phyloP scores from a whole-genome alignment of 129 eudicot genomes.

The Oenanthe sinensis region DNA sequence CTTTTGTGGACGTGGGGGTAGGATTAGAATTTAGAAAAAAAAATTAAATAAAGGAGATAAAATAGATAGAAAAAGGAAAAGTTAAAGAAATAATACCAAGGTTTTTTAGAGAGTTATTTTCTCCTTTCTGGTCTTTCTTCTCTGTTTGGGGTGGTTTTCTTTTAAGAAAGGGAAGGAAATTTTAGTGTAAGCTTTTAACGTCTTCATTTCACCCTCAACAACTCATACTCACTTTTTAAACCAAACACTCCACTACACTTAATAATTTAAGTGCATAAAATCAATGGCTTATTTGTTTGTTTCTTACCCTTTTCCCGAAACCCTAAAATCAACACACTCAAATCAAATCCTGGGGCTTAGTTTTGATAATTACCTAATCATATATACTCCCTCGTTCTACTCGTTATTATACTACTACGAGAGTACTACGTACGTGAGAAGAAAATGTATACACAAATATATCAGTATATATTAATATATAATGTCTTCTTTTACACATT shows the following conservation, averaged over 20 bases:
- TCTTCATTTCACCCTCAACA: constrained; percentile 23
- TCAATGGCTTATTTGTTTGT: constrained; percentile 11
- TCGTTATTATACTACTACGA: not conserved
- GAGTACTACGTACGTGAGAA: not conserved
- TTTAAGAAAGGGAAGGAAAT: constrained; percentile 18
- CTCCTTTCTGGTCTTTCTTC: constrained; percentile 6
- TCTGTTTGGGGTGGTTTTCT: constrained; percentile 9
- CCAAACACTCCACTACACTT: constrained; percentile 11
- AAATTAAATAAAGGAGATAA: not conserved
- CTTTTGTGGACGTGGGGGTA: constrained; percentile 85
- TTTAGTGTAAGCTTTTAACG: constrained; percentile 29
- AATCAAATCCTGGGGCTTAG: constrained; percentile 5
- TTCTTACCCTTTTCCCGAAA: constrained; percentile 4
- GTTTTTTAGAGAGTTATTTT: constrained; percentile 1
- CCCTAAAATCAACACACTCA: constrained; percentile 11
- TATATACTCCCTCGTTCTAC: constrained; percentile 5
- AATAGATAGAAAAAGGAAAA: not conserved
- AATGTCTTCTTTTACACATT: not conserved
- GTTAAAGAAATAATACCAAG: not conserved
- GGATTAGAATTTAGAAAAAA: constrained; percentile 6
- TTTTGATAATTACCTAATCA: constrained; percentile 10
- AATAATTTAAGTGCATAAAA: not conserved
- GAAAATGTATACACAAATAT: not conserved
- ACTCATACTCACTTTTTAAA: constrained; percentile 13
- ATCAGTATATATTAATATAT: not conserved